Percentiles rank a stretch among this genome's conserved stretches.
Evolutionary conservation across 2,329 filamentous ascomycete genomes (phyloP).

Genomic region (Penicillium sp.): DNA sequence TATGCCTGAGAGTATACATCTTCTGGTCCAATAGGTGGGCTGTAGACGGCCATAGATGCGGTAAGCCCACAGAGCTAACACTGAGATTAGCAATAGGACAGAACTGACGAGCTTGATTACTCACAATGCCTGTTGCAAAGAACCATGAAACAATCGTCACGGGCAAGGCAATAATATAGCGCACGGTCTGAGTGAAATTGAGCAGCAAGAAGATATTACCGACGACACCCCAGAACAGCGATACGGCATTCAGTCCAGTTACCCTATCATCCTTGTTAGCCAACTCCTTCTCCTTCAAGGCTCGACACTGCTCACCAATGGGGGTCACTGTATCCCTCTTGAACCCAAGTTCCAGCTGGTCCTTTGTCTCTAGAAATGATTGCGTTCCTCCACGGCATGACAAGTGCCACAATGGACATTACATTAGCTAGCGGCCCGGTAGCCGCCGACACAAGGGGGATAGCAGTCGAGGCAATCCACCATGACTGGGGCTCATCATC

Average conservation of each 20-base stretch:
- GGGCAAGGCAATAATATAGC: conserved; percentile 80
- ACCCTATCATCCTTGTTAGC: conserved; percentile 52
- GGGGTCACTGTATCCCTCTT: conserved; percentile 66
- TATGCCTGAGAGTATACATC: conserved; percentile 75
- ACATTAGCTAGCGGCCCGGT: conserved; percentile 85
- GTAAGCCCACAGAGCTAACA: conserved; percentile 65
- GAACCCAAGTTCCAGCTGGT: conserved; percentile 51
- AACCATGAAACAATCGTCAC: conserved; percentile 82
- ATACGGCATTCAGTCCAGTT: conserved; percentile 73
- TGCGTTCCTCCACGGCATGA: conserved; percentile 70
- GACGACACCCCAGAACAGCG: conserved; percentile 71
- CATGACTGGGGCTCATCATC: conserved; percentile 49
- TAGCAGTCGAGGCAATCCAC: conserved; percentile 55
- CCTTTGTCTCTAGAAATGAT: conserved; percentile 48
- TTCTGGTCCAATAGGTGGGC: conserved; percentile 49
- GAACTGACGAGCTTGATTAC: conserved; percentile 19
- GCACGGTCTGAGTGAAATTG: conserved; percentile 79
- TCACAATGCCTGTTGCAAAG: conserved; percentile 59
- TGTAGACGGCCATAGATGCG: conserved; percentile 64
- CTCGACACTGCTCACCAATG: conserved; percentile 56
- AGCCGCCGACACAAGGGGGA: conserved; percentile 80
- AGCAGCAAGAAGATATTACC: conserved; percentile 81
- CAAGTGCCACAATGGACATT: conserved; percentile 83
- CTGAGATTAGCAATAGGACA: conserved; percentile 1
- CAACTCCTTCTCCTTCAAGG: neutral